phyloP scores from a whole-genome alignment of 805 yeast genomes.

The Priceomyces carsonii region DNA sequence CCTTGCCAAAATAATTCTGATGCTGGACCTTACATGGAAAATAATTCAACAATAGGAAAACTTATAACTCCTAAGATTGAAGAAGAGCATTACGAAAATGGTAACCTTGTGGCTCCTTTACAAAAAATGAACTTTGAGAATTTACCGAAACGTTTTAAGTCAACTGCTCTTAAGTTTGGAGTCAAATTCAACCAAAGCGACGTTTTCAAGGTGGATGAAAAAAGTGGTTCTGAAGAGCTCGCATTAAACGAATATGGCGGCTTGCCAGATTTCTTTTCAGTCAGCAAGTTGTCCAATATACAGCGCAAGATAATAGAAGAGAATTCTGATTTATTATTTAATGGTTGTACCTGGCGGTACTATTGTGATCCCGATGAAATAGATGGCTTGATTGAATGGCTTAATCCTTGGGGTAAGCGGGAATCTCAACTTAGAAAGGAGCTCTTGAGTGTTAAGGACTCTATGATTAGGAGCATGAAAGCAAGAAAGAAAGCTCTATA shows the following conservation, averaged over 20 bases:
- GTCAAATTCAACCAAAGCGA: slow-evolving; percentile 25
- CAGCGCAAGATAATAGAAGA: slow-evolving; percentile 73
- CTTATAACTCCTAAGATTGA: too few relatives aligned
- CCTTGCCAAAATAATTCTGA: too few relatives aligned
- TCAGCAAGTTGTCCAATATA: slow-evolving; percentile 25
- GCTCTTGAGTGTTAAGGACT: slow-evolving; percentile 50
- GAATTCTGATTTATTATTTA: slow-evolving; percentile 52
- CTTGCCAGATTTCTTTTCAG: slow-evolving; percentile 8
- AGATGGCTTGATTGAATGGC: slow-evolving; percentile 58
- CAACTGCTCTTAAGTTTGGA: slow-evolving; percentile 29
- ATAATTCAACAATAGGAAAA: too few relatives aligned
- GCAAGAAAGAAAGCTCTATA: slow-evolving; percentile 59
- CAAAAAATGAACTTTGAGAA: slow-evolving; percentile 24
- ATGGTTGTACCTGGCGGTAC: slow-evolving; percentile 65
- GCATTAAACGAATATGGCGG: slow-evolving; percentile 22
- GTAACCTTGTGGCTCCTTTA: slow-evolving; percentile 11
- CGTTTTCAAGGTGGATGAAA: slow-evolving; percentile 11
- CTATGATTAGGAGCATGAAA: slow-evolving; percentile 53
- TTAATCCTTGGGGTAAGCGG: slow-evolving; percentile 72
- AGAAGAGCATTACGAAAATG: too few relatives aligned
- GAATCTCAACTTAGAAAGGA: slow-evolving; percentile 70
- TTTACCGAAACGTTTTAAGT: slow-evolving; percentile 18
- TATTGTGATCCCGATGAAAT: slow-evolving; percentile 64
- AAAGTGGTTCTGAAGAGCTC: background rate
- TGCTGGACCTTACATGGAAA: too few relatives aligned